Base-by-base conservation (phyloP, 768 basidiomycete species). In the Auricularia sp. region DNA sequence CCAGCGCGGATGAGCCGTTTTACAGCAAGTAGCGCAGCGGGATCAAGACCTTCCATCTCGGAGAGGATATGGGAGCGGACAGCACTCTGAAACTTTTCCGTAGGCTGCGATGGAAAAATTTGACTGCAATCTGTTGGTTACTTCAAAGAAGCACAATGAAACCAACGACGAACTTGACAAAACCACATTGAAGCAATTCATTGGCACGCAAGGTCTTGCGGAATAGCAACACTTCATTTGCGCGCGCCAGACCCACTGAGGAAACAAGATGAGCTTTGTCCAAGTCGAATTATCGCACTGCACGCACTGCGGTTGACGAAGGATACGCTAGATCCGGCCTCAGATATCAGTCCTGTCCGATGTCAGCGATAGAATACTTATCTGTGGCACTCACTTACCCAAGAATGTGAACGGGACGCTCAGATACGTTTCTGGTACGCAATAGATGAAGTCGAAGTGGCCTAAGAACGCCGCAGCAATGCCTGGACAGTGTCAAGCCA, bases 381-480 rank as follows among this genome's bases (percentile, higher is more conserved):
- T 18, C 43, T 69, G 21, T 53, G 43, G 36, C 56, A 18, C 7
- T 29, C 3, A 59, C 23, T 35, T 7, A 80, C 84, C 87, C 23
- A 90, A 72, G 68, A 87, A 87, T 0, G 87, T 80, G 70, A 90
- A 90, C 0, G 87, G 87, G 0, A 84, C 78, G 42, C 83, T 82
- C 3, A 90, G 71, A 83, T 85, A 90, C 0, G 77, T 80, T 64
- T 78, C 76, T 2, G 85, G 83, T 65, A 88, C 72, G 33, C 83
- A 79, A 67, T 87, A 90, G 34, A 90, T 84, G 67, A 90, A 87
- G 72, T 90, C 88, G 65, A 88, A 88, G 65, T 87, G 82, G 1
- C 87, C 87, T n/a, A 87, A 74, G 68, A 84, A 83, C 2, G 83
- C 87, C 87, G 87, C 86, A 44, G 85, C 82, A 59, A 88, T 88